Percentiles rank a stretch among this genome's conserved stretches.
phyloP scores from a whole-genome alignment of 495 filamentous ascomycete genomes.

The Podospora pseudopauciseta region DNA sequence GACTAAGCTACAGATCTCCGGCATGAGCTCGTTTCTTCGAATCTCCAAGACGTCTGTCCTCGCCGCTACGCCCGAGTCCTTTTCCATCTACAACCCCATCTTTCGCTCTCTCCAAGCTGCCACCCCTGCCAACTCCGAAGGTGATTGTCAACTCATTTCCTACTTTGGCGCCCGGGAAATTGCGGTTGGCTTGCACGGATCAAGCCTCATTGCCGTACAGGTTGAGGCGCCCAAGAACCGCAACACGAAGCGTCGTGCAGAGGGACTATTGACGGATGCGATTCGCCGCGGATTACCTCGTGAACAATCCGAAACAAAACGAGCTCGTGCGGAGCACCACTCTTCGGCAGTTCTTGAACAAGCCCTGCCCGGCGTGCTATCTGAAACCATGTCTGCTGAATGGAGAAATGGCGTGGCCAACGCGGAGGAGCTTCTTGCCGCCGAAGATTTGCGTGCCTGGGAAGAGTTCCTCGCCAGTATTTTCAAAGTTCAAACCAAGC shows the following conservation, averaged over 20 bases:
- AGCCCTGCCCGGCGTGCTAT: constrained; percentile 37
- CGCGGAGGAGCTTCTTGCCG: constrained; percentile 45
- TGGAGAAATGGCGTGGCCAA: constrained; percentile 35
- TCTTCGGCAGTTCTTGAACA: constrained; percentile 35
- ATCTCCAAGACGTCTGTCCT: constrained; percentile 51
- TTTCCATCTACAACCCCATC: constrained; percentile 61
- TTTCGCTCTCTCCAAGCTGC: constrained; percentile 62
- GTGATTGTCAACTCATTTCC: constrained; percentile 47
- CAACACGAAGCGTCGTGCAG: constrained; percentile 58
- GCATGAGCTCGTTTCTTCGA: constrained; percentile 49
- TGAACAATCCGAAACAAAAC: constrained; percentile 21
- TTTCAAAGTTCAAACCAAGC: constrained; percentile 34
- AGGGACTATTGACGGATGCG: constrained; percentile 67
- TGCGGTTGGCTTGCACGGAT: constrained; percentile 56
- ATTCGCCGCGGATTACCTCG: constrained; percentile 55
- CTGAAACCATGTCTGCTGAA: constrained; percentile 34
- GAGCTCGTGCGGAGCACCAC: constrained; percentile 11
- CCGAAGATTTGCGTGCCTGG: constrained; percentile 47
- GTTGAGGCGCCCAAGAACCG: constrained; percentile 57
- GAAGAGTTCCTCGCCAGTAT: constrained; percentile 50
- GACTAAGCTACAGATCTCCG: constrained; percentile 35
- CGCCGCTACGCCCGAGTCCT: constrained; percentile 37
- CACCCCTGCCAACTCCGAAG: constrained; percentile 38
- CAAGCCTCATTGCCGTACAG: constrained; percentile 58
- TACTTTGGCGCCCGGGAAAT: constrained; percentile 63